These are phyloP conservation scores for Aechmea fasciata DNA, from an alignment of 176 grass and related monocot genomes.

Conservation along the genomic window DNA sequence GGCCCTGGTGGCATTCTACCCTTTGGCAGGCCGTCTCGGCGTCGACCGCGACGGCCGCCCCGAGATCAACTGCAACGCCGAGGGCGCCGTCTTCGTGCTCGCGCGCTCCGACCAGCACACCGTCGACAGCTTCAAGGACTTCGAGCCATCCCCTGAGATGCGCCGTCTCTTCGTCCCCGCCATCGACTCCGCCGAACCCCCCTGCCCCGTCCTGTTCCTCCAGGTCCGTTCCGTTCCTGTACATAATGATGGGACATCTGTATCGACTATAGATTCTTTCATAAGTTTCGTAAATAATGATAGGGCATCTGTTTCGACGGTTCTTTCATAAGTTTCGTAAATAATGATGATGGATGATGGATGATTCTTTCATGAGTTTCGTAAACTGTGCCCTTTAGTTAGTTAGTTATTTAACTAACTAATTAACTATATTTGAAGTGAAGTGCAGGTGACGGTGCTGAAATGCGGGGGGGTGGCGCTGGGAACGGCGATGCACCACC, in stretches of 20 bases:
- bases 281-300: too few species aligned
- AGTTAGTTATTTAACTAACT: too few species aligned
- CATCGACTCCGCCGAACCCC: neutral
- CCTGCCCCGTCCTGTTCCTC: neutral
- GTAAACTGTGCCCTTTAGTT: too few species aligned
- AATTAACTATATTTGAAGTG: neutral
- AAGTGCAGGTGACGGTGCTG: constrained; percentile 12
- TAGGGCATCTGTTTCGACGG: too few species aligned
- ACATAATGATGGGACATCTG: too few species aligned
- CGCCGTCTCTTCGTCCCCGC: too few species aligned
- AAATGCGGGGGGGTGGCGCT: constrained; percentile 15
- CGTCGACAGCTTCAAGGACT: neutral
- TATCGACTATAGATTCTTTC: too few species aligned
- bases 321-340: too few species aligned
- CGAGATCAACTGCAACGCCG: neutral
- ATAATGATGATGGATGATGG: too few species aligned
- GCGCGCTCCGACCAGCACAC: neutral
- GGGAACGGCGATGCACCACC: neutral
- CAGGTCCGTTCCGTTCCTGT: neutral
- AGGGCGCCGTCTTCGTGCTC: neutral
- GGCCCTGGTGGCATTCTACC: constrained; percentile 16
- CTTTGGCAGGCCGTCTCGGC: neutral
- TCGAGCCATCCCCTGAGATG: neutral
- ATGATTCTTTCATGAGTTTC: too few species aligned
- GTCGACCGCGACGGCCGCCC: neutral